Base-by-base conservation (phyloP, 169 alveolate species). In the Eimeria acervulina region DNA sequence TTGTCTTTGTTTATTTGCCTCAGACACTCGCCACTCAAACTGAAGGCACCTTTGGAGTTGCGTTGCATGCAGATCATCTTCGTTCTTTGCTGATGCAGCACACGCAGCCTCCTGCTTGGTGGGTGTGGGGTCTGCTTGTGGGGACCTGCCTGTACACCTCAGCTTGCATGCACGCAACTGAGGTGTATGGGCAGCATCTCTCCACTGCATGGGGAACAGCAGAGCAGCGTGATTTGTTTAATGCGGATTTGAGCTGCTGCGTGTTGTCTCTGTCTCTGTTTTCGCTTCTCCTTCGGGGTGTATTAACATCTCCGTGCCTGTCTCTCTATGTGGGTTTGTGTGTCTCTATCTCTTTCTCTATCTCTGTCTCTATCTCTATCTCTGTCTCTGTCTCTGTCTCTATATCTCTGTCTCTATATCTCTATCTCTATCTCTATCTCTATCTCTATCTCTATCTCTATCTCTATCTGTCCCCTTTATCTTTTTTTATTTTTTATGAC, bases 51-150 rank as follows among this genome's bases (percentile, higher is more conserved):
- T 72, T 59, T 68, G 78, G 63, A 5, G 95, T 92, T 33, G 85
- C 95, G 59, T 36, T 92, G 44, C 90, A 92, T 55, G 55, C 80
- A 3, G 91, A 92, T 12, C 95, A 92, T 36, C 83, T 92, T 28
- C 95, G 91, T 47, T 42, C 90, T 17, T 66, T 92, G 76, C 66
- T 92, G 74, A 26, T 92, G 74, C 90, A 92, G 68, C 91, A 74
- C 51, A 92, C 95, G 33, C 95, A 44, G 66, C 95, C 95, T 1
- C 95, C 95, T 13, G 55, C 95, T 1, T 92, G 95, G 95, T 92
- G 19, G 5, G 76, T 66, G 21, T n/a, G 76, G 76, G 21, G 13
- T 47, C 12, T 7, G 55, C 5, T 47, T 7, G 55, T 47, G 12
- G 55, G n/a, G n/a, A n/a, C n/a, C 12, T 47, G 55, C 12, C 55